These are phyloP conservation scores for Cyclotella sp. DNA, from an alignment of 108 stramenopile species.

Conservation along the genomic window DNA sequence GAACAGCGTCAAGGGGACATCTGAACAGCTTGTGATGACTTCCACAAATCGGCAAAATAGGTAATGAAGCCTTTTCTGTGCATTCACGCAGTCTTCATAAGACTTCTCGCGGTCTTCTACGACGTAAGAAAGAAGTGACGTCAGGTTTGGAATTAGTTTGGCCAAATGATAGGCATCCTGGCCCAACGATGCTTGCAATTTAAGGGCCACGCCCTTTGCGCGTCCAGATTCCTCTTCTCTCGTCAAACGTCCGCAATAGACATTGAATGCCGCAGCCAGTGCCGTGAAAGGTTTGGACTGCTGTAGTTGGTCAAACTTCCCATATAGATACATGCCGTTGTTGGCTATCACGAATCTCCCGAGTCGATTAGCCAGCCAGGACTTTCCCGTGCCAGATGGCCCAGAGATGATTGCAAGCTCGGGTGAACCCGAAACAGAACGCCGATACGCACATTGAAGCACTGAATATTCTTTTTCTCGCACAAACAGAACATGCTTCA, in stretches of 20 bases:
- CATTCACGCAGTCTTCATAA: slow-evolving; percentile 20
- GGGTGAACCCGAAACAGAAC: slow-evolving; percentile 8
- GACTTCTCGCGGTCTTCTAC: neutral
- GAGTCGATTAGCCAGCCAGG: slow-evolving; percentile 25
- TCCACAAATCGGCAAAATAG: slow-evolving; percentile 7
- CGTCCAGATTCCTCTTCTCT: neutral
- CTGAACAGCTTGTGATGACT: slow-evolving; percentile 4
- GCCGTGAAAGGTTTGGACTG: slow-evolving; percentile 41
- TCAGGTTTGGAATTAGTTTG: slow-evolving; percentile 22
- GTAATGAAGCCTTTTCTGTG: neutral
- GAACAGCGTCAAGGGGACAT: slow-evolving; percentile 16
- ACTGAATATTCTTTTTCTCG: slow-evolving; percentile 14
- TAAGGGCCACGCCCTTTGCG: neutral
- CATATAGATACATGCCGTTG: slow-evolving; percentile 26
- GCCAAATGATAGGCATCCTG: slow-evolving; percentile 14
- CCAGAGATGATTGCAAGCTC: slow-evolving; percentile 34
- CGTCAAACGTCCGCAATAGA: slow-evolving; percentile 11
- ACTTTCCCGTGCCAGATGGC: slow-evolving; percentile 37
- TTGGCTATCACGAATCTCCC: neutral
- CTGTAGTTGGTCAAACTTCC: slow-evolving; percentile 41
- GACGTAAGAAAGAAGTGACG: neutral
- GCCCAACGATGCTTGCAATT: slow-evolving; percentile 1
- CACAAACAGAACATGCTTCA: slow-evolving; percentile 16
- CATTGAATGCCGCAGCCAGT: slow-evolving; percentile 38
- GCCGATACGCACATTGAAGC: slow-evolving; percentile 11